Evolutionary conservation across 169 alveolate species (phyloP).

Genomic region (Besnoitia besnoiti): DNA sequence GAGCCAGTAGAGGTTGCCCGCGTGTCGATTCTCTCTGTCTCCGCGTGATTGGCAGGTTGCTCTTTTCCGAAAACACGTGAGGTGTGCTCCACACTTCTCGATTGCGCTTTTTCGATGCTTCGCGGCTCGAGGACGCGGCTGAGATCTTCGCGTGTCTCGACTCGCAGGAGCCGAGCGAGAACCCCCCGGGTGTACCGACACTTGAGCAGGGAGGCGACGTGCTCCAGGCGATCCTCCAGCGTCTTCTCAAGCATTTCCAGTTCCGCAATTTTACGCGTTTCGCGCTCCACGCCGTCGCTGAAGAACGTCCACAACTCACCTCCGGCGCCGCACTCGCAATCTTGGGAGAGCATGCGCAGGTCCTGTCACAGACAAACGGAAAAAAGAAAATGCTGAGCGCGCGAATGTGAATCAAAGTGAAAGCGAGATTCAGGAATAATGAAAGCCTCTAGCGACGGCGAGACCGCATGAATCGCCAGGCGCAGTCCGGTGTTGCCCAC

Average conservation of each 20-base stretch:
- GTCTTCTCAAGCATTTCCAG: neutral
- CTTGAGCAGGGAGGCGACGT: neutral
- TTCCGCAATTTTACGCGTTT: neutral
- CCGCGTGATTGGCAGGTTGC: no score
- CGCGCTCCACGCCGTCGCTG: neutral
- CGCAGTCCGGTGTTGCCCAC: no score
- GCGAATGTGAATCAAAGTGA: neutral
- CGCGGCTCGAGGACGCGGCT: neutral
- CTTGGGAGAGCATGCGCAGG: neutral
- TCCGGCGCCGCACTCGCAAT: constrained; percentile 11
- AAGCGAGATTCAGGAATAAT: neutral
- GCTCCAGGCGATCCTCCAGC: neutral
- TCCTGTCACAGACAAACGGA: no score
- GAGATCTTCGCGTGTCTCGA: neutral
- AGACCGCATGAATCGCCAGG: no score
- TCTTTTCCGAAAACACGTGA: no score
- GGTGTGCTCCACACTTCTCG: no score
- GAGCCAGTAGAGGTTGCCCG: no score
- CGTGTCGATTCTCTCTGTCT: no score
- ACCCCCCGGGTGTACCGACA: constrained; percentile 8
- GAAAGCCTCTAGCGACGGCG: no score
- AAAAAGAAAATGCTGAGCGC: no score
- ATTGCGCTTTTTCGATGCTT: no score
- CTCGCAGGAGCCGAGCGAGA: neutral
- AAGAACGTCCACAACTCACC: neutral